Evolutionary conservation across 345 rosid species (phyloP).

Genomic region (Eucalyptus guilfoylei): DNA sequence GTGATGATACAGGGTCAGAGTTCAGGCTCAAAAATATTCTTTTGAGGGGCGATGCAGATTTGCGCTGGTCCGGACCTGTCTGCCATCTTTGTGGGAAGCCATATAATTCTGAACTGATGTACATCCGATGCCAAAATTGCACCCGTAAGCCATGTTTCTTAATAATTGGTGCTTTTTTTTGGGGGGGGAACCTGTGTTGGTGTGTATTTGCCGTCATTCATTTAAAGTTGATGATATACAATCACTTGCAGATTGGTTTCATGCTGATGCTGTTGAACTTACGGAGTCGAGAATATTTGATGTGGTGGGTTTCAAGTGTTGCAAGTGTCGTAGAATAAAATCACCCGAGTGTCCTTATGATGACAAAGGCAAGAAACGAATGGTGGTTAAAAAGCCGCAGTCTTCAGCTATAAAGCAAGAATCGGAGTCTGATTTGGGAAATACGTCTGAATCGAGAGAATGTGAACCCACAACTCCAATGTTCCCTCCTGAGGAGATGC

Average conservation of each 20-base stretch:
- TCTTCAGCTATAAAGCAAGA: constrained; percentile 26
- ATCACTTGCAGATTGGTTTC: constrained; percentile 71
- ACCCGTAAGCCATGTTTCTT: constrained; percentile 40
- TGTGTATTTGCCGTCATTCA: neutral
- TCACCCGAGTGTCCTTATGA: constrained; percentile 72
- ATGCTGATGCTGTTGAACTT: constrained; percentile 76
- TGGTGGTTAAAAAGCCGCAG: constrained; percentile 16
- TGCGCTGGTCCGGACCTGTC: constrained; percentile 18
- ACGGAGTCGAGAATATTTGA: constrained; percentile 55
- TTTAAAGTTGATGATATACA: neutral
- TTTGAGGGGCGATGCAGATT: constrained; percentile 17
- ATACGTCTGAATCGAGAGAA: constrained; percentile 31
- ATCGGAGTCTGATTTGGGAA: constrained; percentile 34
- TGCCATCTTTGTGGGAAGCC: constrained; percentile 54
- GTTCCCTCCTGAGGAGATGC: constrained; percentile 21
- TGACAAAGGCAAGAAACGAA: constrained; percentile 24
- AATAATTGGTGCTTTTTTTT: neutral
- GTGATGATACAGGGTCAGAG: constrained; percentile 48
- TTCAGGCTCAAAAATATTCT: constrained; percentile 65
- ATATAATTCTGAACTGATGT: constrained; percentile 48
- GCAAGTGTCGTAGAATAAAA: constrained; percentile 83
- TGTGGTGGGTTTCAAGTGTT: constrained; percentile 89
- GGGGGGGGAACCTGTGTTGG: neutral
- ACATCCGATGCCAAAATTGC: constrained; percentile 76
- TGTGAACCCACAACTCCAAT: constrained; percentile 28